A percentile compares a stretch with the other conserved stretches of the same genome.
These are phyloP conservation scores for Thuidium tamariscinum DNA, from an alignment of 225 moss, liverwort and hornwort species.

Conservation along the genomic window DNA sequence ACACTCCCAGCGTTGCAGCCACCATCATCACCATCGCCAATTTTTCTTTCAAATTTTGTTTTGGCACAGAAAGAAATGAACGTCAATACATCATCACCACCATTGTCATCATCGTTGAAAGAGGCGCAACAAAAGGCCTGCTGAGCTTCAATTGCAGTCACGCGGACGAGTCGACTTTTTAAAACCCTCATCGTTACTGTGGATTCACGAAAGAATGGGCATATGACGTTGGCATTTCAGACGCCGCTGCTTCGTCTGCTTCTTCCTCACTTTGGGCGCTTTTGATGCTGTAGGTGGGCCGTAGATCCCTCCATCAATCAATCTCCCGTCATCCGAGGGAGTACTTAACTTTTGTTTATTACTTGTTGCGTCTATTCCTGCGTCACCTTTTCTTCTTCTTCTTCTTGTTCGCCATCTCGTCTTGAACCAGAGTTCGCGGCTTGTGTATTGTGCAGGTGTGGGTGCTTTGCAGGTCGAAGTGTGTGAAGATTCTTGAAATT, in stretches of 20 bases:
- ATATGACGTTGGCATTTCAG: background rate
- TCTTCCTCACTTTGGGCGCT: background rate
- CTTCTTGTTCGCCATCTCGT: background rate
- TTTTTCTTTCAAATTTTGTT: background rate
- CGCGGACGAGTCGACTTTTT: background rate
- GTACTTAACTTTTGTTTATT: background rate
- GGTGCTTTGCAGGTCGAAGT: background rate
- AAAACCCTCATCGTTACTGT: background rate
- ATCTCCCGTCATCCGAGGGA: background rate
- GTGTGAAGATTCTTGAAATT: background rate
- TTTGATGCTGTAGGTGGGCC: background rate
- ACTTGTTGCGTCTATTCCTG: background rate
- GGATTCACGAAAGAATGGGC: background rate
- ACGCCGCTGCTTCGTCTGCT: background rate
- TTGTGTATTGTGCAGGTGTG: background rate
- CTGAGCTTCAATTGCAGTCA: background rate
- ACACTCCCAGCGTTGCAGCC: background rate
- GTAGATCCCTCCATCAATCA: background rate
- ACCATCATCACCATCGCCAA: background rate
- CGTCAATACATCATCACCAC: background rate
- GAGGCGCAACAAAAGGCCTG: background rate
- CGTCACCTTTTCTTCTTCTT: background rate
- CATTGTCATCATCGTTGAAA: background rate
- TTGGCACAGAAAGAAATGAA: no score
- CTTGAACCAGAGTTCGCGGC: no score